Conservation (phyloP, 345 rosid species). For the Hibiscus mutabilis region DNA sequence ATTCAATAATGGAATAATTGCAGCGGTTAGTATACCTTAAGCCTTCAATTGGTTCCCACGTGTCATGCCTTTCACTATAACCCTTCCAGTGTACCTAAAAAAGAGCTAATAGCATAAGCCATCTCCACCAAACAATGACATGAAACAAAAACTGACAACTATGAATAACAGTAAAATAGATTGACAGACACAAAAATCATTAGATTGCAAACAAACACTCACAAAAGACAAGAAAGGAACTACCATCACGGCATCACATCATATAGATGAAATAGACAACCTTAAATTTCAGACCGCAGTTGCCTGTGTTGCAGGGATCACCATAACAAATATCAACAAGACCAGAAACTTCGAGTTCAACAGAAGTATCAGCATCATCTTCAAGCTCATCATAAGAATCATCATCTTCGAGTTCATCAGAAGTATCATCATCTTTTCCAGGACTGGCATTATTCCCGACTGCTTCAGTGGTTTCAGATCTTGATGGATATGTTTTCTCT, state of each 20-base stretch:
- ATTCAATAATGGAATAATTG: constrained; percentile 7
- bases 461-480: constrained; percentile 22
- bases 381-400: constrained; percentile 55
- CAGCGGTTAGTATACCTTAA: constrained; percentile 45
- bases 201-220: constrained; percentile 4
- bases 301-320: constrained; percentile 58
- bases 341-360: constrained; percentile 66
- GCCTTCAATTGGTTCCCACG: constrained; percentile 80
- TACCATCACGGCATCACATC: constrained; percentile 13
- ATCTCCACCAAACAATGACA: constrained; percentile 26
- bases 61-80: constrained; percentile 54
- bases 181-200: neutral
- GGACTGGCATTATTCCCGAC: constrained; percentile 23
- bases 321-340: constrained; percentile 81
- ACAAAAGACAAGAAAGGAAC: constrained; percentile 14
- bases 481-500: constrained; percentile 11
- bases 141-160: neutral
- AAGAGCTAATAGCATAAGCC: constrained; percentile 30
- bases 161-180: neutral
- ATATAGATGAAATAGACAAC: constrained; percentile 27
- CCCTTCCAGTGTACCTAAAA: constrained; percentile 92
- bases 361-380: constrained; percentile 38
- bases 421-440: constrained; percentile 26
- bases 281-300: constrained; percentile 63
- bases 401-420: constrained; percentile 60